Evolutionary conservation across 768 basidiomycete species (phyloP), one percentile per base, ranked within the genome.

Genomic region (Auricularia sp.): DNA sequence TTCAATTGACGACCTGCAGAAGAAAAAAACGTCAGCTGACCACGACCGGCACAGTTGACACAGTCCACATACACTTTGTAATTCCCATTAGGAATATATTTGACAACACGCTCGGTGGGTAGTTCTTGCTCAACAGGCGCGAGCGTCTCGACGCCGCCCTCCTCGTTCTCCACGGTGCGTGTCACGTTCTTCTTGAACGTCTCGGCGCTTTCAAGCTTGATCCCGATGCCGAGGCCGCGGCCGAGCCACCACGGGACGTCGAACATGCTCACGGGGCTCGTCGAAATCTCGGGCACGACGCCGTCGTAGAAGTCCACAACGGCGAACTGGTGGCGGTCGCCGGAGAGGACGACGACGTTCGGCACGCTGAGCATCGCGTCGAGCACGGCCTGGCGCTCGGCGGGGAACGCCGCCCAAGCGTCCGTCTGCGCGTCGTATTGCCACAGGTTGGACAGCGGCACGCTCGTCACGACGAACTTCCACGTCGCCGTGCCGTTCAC

Each of bases 241-340:
- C 39, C 39, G 39, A 24, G 34, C 61, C 54, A 39, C 36, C 67
- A 77, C 2, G 87, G 87, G 54, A 87, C 77, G 68, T 85, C 83
- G 74, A 87, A 87, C 84, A 85, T 85, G 75, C 79, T 87, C 70
- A 88, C 70, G 4, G 90, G 89, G 67, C 79, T 80, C 5, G 88
- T 89, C 29, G 86, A 88, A 66, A 90, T 79, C 70, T 91, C 90
- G 54, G 77, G 73, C 34, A 89, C 78, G 66, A 76, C 71, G 54
- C 73, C 67, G 65, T 78, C 70, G 63, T 77, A 79, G 72, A 84
- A 87, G 74, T 87, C 83, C 68, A 90, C 80, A 3, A 83, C 83
- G 1, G 89, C 89, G 69, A 90, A 91, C 74, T 91, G 89, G 72
- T 92, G 90, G 24, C 89, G 80, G 71, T 90, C 90, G 7, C 89